These are phyloP conservation scores for Penicillium glabrum DNA, from an alignment of 2,329 filamentous ascomycete genomes.

Conservation along the genomic window DNA sequence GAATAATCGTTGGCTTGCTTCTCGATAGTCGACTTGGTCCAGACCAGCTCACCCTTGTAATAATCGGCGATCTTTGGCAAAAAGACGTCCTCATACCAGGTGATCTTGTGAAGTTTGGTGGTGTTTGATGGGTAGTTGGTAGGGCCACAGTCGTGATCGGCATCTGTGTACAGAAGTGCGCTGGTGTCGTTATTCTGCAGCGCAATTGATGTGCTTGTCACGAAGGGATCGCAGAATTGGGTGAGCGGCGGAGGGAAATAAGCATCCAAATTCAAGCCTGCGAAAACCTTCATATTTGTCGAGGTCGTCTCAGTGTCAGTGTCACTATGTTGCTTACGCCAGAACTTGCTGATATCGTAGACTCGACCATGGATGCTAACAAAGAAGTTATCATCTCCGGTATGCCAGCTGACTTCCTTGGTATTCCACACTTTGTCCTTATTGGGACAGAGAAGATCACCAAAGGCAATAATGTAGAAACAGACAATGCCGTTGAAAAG, in stretches of 20 bases:
- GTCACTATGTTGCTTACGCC: slow-evolving; percentile 80
- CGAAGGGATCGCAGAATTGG: slow-evolving; percentile 72
- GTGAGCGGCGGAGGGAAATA: slow-evolving; percentile 82
- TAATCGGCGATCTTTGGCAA: slow-evolving; percentile 77
- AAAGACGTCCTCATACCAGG: slow-evolving; percentile 79
- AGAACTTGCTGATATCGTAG: slow-evolving; percentile 91
- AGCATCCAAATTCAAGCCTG: slow-evolving; percentile 74
- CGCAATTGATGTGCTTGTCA: slow-evolving; percentile 55
- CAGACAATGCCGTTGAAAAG: slow-evolving; percentile 78
- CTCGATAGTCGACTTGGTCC: slow-evolving; percentile 59
- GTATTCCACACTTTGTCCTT: slow-evolving; percentile 83
- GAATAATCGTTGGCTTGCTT: slow-evolving; percentile 65
- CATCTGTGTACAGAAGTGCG: slow-evolving; percentile 57
- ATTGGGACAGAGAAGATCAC: slow-evolving; percentile 83
- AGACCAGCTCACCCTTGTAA: slow-evolving; percentile 85
- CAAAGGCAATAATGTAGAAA: slow-evolving; percentile 91
- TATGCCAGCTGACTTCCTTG: slow-evolving; percentile 68
- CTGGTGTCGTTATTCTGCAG: slow-evolving; percentile 62
- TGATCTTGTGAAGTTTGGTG: slow-evolving; percentile 59
- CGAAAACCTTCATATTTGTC: slow-evolving; percentile 72
- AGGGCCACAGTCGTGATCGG: slow-evolving; percentile 70
- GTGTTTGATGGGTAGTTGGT: slow-evolving; percentile 54
- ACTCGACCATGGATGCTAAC: slow-evolving; percentile 86
- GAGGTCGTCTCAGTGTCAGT: slow-evolving; percentile 59
- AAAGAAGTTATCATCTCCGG: slow-evolving; percentile 74